Evolutionary conservation across 257 asterid genomes (phyloP), one percentile per base, ranked within the genome.

Genomic region (Craterostigma plantagineum): DNA sequence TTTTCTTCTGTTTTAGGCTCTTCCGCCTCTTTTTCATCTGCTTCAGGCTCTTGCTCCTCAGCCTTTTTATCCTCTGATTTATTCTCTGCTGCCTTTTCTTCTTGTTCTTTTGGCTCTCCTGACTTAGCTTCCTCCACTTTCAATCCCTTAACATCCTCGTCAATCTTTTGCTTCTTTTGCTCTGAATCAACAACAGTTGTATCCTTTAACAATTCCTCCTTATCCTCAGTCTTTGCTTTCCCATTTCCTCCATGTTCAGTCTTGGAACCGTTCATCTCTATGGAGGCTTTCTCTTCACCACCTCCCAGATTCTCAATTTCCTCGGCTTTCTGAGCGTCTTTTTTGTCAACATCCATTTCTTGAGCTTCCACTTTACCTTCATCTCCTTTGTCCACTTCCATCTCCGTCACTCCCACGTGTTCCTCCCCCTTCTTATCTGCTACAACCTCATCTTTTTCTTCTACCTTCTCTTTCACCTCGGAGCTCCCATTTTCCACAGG

Each of bases 281-380:
- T 42, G 14, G 9, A 48, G 9, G 4, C 53, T 39, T 43, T 53
- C 14, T 10, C 43, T 8, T 40, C 56, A 48, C 47, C 67, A 18
- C 49, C 58, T 41, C 34, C 51, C 38, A 41, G 45, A 12, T 52
- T 38, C 13, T 54, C 66, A 8, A 11, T 44, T 41, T 62, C 62
- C 46, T 49, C 49, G 16, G 35, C 46, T 30, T 59, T 35, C 27
- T 40, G 54, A 18, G 49, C 62, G 49, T 56, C 66, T 57, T 57
- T 70, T 50, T 66, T 56, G 45, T 72, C 83, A 43, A 55, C 64
- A 33, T 64, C 77, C 75, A 69, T 72, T 17, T 45, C 40, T 39
- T 54, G 50, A 36, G 62, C 45, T 52, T 64, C 75, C 17, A 14
- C 46, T 53, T 65, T 49, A 34, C 8, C 62, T 7, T 49, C 61